Evolutionary conservation across 371 early-diverging fungal genomes (phyloP), one percentile per base, ranked within the genome.

Genomic region (Mortierella sp.): DNA sequence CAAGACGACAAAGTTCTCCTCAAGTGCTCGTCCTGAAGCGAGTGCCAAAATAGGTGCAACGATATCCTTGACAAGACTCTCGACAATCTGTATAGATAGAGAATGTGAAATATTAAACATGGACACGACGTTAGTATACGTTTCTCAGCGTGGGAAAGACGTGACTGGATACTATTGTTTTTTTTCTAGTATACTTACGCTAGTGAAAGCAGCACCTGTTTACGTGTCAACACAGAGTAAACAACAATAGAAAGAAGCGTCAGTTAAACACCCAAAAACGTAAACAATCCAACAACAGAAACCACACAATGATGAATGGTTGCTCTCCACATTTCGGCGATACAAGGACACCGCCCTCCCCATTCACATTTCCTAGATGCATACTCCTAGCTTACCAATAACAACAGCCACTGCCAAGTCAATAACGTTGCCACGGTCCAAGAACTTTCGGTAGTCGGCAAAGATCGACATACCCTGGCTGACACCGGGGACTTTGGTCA

Each of bases 391-490:
- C 54, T 84, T 84, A 79, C 90, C 90, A 60, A 90, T 87, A 37
- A 90, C 85, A 37, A 89, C 70, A 62, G 86, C 88, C 18, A 88
- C 83, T 24, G 89, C 87, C 18, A 89, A 65, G 54, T 89, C 88
- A 54, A 88, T 63, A 12, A 88, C 88, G 69, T 85, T 86, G 64
- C 88, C 88, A 22, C 87, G 75, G 54, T 76, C 74, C 54, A 88
- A 59, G 66, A 88, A 89, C 45, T 78, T 71, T 62, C 76, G 73
- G 49, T 85, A 86, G 52, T 85, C 80, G 10, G 77, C 59, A 60
- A 84, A 72, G 20, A 85, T 73, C 12, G 80, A 75, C 22, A 71
- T 66, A 0, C 77, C 77, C 4, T 78, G 73, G 30, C 73, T 70
- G 51, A 72, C 28, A n/a, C 78, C 73, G 0, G 78, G 78, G 8